A percentile compares a stretch with the other conserved stretches of the same genome.
Conservation (phyloP, 768 basidiomycete species). For the Leccinellum rugosiceps region DNA sequence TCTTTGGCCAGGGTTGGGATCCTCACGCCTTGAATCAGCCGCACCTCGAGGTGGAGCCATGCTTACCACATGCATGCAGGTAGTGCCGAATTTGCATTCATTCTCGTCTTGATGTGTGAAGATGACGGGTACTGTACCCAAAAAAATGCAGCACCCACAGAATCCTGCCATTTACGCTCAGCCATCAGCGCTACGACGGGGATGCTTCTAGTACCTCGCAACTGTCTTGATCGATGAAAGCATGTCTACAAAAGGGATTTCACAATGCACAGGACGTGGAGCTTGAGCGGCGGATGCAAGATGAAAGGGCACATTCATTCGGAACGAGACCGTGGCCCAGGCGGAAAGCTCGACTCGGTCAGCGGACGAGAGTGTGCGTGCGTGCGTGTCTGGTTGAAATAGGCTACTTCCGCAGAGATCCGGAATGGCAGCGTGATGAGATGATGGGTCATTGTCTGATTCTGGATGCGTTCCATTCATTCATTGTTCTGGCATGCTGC, state of each 20-base stretch:
- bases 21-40: constrained; percentile 32
- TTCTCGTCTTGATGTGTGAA: constrained; percentile 28
- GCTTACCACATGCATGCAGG: constrained; percentile 29
- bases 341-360: constrained; percentile 2
- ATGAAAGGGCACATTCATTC: constrained; percentile 24
- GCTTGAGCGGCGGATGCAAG: constrained; percentile 24
- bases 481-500: constrained; percentile 20
- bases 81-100: constrained; percentile 30
- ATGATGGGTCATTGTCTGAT: constrained; percentile 12
- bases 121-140: constrained; percentile 4
- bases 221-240: constrained; percentile 18
- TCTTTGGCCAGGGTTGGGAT: constrained; percentile 24
- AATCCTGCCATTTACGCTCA: constrained; percentile 20
- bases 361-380: background rate
- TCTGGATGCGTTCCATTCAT: constrained; percentile 20
- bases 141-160: constrained; percentile 22
- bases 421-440: constrained; percentile 7
- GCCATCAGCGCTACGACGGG: constrained; percentile 17
- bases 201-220: constrained; percentile 14
- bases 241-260: constrained; percentile 11
- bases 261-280: constrained; percentile 30
- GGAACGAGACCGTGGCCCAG: constrained; percentile 3
- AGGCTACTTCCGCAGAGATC: background rate
- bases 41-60: constrained; percentile 35
- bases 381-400: background rate